These are phyloP conservation scores for Annulohypoxylon stygium DNA, from an alignment of 495 filamentous ascomycete genomes.

Conservation along the genomic window DNA sequence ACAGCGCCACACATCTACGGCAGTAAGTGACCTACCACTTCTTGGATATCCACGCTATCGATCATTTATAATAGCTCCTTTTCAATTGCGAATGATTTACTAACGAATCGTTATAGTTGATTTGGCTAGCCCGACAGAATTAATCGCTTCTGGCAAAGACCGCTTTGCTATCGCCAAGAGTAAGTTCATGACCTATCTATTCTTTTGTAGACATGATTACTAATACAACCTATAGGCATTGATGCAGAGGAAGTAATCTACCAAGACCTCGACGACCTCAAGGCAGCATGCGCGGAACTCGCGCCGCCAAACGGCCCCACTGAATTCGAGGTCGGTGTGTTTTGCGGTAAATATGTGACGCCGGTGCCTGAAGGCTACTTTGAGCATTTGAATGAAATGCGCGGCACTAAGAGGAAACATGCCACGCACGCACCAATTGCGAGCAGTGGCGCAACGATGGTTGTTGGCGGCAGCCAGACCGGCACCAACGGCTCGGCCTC, in stretches of 20 bases:
- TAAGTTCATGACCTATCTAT: constrained; percentile 3
- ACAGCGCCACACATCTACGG: constrained; percentile 67
- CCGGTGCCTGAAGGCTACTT: constrained; percentile 88
- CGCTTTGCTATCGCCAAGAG: constrained; percentile 26
- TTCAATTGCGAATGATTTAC: background rate
- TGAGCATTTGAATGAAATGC: constrained; percentile 75
- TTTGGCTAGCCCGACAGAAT: constrained; percentile 71
- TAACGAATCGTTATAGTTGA: constrained; percentile 62
- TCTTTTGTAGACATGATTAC: constrained; percentile 6
- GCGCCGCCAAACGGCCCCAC: constrained; percentile 66
- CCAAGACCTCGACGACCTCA: constrained; percentile 86
- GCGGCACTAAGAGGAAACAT: constrained; percentile 40
- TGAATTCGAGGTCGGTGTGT: constrained; percentile 94
- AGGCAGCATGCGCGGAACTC: constrained; percentile 81
- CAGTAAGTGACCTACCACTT: constrained; percentile 31
- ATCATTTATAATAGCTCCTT: constrained; percentile 2
- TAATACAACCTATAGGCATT: constrained; percentile 69
- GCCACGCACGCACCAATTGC: constrained; percentile 30
- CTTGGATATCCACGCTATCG: background rate
- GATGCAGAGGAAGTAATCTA: constrained; percentile 94
- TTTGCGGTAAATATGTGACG: constrained; percentile 92
- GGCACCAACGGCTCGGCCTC: constrained; percentile 25
- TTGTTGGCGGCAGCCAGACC: constrained; percentile 18
- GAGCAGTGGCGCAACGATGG: constrained; percentile 37
- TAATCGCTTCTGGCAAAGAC: constrained; percentile 49